A percentile compares a stretch with the other conserved stretches of the same genome.
These are phyloP conservation scores for Colletotrichum coccodes DNA, from an alignment of 2,329 filamentous ascomycete species.

Conservation along the genomic window DNA sequence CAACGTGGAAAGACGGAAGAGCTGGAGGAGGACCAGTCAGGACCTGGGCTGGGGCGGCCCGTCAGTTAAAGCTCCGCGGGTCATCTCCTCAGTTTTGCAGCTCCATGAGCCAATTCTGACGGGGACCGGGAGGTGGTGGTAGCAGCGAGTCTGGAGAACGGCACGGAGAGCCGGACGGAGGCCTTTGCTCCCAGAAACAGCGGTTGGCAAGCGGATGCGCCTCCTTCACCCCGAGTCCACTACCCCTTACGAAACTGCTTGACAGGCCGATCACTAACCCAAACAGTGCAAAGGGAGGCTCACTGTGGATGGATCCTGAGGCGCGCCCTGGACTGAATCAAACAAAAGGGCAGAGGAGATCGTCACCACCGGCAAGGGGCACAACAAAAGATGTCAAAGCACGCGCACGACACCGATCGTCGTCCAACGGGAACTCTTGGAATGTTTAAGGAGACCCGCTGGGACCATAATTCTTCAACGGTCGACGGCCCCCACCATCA, in stretches of 20 bases:
- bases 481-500: background rate
- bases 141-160: slow-evolving; percentile 1
- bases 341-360: slow-evolving; percentile 14
- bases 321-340: slow-evolving; percentile 6
- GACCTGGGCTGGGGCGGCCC: background rate
- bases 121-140: background rate
- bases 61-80: slow-evolving; percentile 14
- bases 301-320: slow-evolving; percentile 3
- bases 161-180: background rate
- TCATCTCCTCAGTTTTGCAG: slow-evolving; percentile 6
- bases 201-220: background rate
- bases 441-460: background rate
- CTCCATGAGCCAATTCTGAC: slow-evolving; percentile 8
- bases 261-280: slow-evolving; percentile 21
- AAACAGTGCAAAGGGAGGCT: background rate
- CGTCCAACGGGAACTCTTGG: background rate
- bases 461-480: background rate
- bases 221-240: slow-evolving; percentile 7
- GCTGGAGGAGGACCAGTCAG: background rate
- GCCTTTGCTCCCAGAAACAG: background rate
- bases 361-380: background rate
- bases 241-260: slow-evolving; percentile 4
- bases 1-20: background rate
- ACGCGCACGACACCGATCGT: background rate
- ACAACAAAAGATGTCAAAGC: slow-evolving; percentile 4